Percentiles rank a stretch among this genome's conserved stretches.
Conservation (phyloP, 257 asterid species). For the Anisodus acutangulus region DNA sequence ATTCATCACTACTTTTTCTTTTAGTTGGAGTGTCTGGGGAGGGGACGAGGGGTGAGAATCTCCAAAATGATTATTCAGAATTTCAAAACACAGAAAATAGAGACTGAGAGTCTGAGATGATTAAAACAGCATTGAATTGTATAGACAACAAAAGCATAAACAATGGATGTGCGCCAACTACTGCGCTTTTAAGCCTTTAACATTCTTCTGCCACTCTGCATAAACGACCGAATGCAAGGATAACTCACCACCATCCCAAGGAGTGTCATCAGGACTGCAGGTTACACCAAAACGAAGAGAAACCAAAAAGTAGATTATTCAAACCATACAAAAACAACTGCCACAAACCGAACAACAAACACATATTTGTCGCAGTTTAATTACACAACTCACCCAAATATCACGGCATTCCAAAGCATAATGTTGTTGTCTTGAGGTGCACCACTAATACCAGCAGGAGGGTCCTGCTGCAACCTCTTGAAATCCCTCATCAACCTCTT, state of each 20-base stretch:
- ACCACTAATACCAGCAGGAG: constrained; percentile 84
- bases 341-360: background rate
- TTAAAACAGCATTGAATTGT: background rate
- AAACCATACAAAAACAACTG: constrained; percentile 1
- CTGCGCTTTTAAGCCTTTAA: constrained; percentile 18
- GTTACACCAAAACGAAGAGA: constrained; percentile 52
- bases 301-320: constrained; percentile 40
- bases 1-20: constrained; percentile 16
- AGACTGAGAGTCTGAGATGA: background rate
- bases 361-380: background rate
- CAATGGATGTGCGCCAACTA: constrained; percentile 25
- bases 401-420: constrained; percentile 85
- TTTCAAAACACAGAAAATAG: constrained; percentile 1
- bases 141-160: constrained; percentile 5
- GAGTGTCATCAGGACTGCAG: constrained; percentile 91
- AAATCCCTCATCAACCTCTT: constrained; percentile 89
- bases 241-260: constrained; percentile 90
- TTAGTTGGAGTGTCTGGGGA: background rate
- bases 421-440: constrained; percentile 83
- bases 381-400: constrained; percentile 62
- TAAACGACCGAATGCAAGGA: constrained; percentile 36
- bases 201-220: constrained; percentile 29
- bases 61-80: constrained; percentile 10
- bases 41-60: background rate
- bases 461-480: constrained; percentile 83